These are phyloP conservation scores for Ustilago lituana DNA, from an alignment of 1,284 basidiomycete genomes.

Conservation along the genomic window DNA sequence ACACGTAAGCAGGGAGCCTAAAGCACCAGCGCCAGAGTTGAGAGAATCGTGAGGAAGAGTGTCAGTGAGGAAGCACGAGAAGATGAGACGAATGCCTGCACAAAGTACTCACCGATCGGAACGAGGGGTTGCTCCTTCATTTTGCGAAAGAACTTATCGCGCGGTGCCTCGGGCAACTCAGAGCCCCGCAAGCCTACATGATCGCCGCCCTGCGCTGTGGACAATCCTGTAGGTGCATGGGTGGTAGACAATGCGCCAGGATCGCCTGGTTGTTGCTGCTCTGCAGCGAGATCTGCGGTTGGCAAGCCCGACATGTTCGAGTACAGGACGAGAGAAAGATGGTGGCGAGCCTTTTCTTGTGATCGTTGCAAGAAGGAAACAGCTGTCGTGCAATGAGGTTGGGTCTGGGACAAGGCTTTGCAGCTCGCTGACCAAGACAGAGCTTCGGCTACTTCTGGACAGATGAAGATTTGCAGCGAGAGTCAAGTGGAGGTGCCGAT, in stretches of 20 bases:
- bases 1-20: slow-evolving; percentile 61
- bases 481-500: slow-evolving; percentile 9
- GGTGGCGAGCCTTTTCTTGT: too few relatives aligned
- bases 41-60: too few relatives aligned
- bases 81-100: neutral
- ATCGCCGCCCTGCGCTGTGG: slow-evolving; percentile 1
- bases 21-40: too few relatives aligned
- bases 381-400: too few relatives aligned
- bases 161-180: slow-evolving; percentile 40
- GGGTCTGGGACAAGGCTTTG: too few relatives aligned
- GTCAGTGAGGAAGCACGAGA: too few relatives aligned
- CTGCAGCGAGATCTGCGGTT: slow-evolving; percentile 22
- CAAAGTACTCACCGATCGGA: slow-evolving; percentile 60
- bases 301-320: slow-evolving; percentile 42
- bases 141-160: slow-evolving; percentile 62
- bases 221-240: neutral
- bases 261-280: slow-evolving; percentile 45
- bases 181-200: slow-evolving; percentile 1
- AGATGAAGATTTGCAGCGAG: too few relatives aligned
- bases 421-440: slow-evolving; percentile 16
- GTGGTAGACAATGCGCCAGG: slow-evolving; percentile 4
- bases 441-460: too few relatives aligned
- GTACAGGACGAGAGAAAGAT: too few relatives aligned
- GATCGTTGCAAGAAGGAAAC: too few relatives aligned
- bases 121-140: slow-evolving; percentile 64